phyloP scores from a whole-genome alignment of 768 basidiomycete species.

The Cubamyces lactineus region DNA sequence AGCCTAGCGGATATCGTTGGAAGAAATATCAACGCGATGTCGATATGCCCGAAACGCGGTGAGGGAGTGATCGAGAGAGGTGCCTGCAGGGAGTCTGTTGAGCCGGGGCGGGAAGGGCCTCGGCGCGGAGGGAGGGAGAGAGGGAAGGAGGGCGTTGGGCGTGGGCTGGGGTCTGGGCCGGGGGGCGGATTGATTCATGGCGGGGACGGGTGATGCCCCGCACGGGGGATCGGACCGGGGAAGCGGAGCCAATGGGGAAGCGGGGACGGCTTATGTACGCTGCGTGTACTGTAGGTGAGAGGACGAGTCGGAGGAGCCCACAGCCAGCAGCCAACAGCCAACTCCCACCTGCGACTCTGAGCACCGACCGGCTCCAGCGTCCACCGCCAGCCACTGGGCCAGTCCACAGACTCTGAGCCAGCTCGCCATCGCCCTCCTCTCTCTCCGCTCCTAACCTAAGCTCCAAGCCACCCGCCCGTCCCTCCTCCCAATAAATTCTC shows the following conservation, averaged over 20 bases:
- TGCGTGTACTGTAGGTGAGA: no score
- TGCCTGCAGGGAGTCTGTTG: slow-evolving; percentile 1
- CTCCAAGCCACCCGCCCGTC: slow-evolving; percentile 4
- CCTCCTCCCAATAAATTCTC: slow-evolving; percentile 23
- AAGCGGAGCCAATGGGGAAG: slow-evolving; percentile 3
- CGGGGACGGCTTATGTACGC: slow-evolving; percentile 1
- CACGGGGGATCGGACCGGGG: slow-evolving; percentile 15
- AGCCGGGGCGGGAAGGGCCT: slow-evolving; percentile 9
- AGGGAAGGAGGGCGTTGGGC: background rate
- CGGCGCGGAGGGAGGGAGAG: background rate
- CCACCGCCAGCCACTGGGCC: slow-evolving; percentile 1
- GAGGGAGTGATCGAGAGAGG: background rate
- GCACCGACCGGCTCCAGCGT: no score
- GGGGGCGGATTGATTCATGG: background rate
- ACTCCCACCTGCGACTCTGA: no score
- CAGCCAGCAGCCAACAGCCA: no score
- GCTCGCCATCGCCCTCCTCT: background rate
- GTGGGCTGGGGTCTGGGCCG: background rate
- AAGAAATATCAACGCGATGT: background rate
- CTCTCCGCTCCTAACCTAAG: slow-evolving; percentile 1
- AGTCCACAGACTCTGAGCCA: slow-evolving; percentile 3
- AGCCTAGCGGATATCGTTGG: slow-evolving; percentile 1
- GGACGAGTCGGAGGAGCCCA: no score
- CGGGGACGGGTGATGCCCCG: slow-evolving; percentile 17
- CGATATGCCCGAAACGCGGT: slow-evolving; percentile 1